Evolutionary conservation across 495 filamentous ascomycete genomes (phyloP), one percentile per base, ranked within the genome.

Genomic region (Podospora conica): DNA sequence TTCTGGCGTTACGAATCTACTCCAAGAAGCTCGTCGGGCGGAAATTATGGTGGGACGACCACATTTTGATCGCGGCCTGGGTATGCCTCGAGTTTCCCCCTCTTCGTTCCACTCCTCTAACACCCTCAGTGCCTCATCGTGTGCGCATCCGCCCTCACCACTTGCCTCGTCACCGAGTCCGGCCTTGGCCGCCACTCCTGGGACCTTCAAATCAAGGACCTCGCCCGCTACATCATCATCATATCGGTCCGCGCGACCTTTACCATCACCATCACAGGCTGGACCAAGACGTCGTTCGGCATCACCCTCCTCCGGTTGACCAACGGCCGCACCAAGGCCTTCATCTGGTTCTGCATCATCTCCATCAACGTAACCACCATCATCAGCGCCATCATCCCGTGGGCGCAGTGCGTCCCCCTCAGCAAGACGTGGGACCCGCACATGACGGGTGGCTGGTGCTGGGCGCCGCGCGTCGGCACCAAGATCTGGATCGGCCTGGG

Each of bases 221-320:
- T 71, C 18, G 56, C 20, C 9, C 18, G 15, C 12, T 60, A 24
- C 25, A 31, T 56, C 15, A 20, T 76, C 11, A 20, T 67, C 11
- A 53, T 66, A 40, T 58, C 59, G 21, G 48, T 67, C 0, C 64
- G 71, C 4, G 67, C 68, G 15, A 66, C 66, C 1, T 53, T 76
- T 12, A 68, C 65, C 31, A 60, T 69, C 27, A 64, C 69, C 4
- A 64, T 69, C 18, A 40, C 69, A 10, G 71, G 63, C 0, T 76
- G 70, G 74, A 69, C 69, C 53, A 78, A 76, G 64, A 76, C 69
- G 1, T 67, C 71, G n/a, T 78, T 78, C 54, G 76, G 68, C 7
- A 53, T 78, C 48, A 78, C 76, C 3, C 62, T 78, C 11, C 55
- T 78, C 4, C 71, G 76, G 25, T 67, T 80, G 15, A 73, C 73